Base-by-base conservation (phyloP, 345 rosid species). In the Lenwebbia sp. region DNA sequence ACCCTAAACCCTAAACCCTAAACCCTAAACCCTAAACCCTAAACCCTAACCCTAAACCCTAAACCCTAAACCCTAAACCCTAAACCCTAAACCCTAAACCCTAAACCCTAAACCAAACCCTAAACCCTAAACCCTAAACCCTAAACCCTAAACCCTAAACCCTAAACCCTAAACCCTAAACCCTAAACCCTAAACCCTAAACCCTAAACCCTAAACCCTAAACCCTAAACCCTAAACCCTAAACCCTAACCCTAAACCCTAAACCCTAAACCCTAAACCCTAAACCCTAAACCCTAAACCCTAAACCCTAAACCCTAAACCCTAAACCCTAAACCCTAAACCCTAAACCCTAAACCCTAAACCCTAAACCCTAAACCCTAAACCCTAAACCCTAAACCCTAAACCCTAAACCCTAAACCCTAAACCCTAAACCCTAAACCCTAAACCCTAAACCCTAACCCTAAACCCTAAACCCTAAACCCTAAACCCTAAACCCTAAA, bases 11-110 rank as follows among this genome's bases (percentile, higher is more conserved):
- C 87, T 37, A 30, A 88, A 87, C 65, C 84, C 87, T 84, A 28
- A 85, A 84, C 88, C 89, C 89, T 52, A 86, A 88, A 86, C 83
- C 86, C 81, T 54, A 83, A 65, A 33, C 87, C 86, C 86, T 56
- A 85, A 88, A 83, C 86, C 89, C 86, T 53, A 62, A 86, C 86
- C 89, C 89, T 86, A 65, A 88, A 85, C 88, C 86, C 88, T 84
- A 58, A 86, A 85, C 83, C 88, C 86, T 70, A 25, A 83, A 54
- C 85, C 65, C 65, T 83, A 83, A 83, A 83, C 85, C 85, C 50
- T 30, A 84, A 83, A 85, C 87, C 87, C 85, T 78, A 83, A 85
- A 82, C 86, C 88, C 83, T 82, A 85, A 85, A 88, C 83, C 86
- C 83, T 25, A 33, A 86, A 84, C 86, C 86, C 90, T 25, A 85